Evolutionary conservation across 371 early-diverging fungal species (phyloP), one percentile per base, ranked within the genome.

Genomic region (Lichtheimia ornata): DNA sequence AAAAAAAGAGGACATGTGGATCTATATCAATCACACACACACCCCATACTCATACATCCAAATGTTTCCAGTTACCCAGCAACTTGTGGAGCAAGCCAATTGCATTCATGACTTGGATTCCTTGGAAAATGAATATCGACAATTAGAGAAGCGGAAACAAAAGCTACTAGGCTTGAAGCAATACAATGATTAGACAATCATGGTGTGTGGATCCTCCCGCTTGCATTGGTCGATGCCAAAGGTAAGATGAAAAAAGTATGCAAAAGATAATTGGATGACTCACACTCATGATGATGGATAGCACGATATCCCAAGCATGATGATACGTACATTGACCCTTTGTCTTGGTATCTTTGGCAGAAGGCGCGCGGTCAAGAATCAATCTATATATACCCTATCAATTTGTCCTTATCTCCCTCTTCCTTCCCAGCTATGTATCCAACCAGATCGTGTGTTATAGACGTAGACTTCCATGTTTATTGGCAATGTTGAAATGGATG

Each of bases 11-110:
- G n/a, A 28, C 4, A 50, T 5, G 24, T 49, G 42, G n/a, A 20
- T n/a, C n/a, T 55, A 17, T 53, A 18, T 55, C 7, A 13, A 12
- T n/a, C n/a, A 41, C 20, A 17, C 13, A 41, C 7, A 5, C 41
- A 17, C 25, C 7, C 1, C 25, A 40, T 58, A 28, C 28, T 11
- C 18, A 9, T 35, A 40, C 22, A 30, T 63, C 45, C 55, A 11
- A 50, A 54, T 53, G 49, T 25, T 17, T 59, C 18, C 42, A 77
- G 77, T 61, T 24, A 45, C 66, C 18, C 11, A 22, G 22, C 62
- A 62, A 52, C 44, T 77, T 15, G 61, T 82, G 47, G 66, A 70
- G 6, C 73, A 79, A 58, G 73, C 70, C 5, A 83, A 83, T 62
- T 53, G 53, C 17, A 55, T 71, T 5, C 59, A 61, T 35, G 69